Conservation (phyloP, 306 rosid genomes). For the Lathyrus oleraceus region DNA sequence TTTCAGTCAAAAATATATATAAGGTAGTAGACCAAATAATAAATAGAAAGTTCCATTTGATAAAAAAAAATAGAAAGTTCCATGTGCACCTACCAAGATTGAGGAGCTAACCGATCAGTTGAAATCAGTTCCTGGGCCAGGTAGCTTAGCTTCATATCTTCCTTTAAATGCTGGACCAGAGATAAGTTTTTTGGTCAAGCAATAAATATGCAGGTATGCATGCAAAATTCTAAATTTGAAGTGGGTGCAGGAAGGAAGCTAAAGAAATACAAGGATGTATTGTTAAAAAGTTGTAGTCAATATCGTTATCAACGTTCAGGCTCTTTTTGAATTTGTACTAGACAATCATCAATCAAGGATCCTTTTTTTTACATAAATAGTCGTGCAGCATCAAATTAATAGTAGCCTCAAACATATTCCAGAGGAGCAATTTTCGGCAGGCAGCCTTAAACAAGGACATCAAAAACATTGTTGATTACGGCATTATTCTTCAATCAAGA, state of each 20-base stretch:
- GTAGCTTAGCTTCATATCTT: conserved; percentile 96
- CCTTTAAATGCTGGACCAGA: conserved; percentile 88
- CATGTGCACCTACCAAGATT: conserved; percentile 71
- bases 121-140: conserved; percentile 88
- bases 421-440: background rate
- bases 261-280: conserved; percentile 12
- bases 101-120: conserved; percentile 94
- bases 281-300: background rate
- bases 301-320: conserved; percentile 2
- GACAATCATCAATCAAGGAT: conserved; percentile 18
- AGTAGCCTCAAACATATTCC: conserved; percentile 18
- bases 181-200: conserved; percentile 31
- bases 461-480: background rate
- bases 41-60: conserved; percentile 42
- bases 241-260: conserved; percentile 19
- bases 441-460: background rate
- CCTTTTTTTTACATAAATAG: conserved; percentile 18
- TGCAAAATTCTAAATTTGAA: conserved; percentile 18
- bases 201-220: conserved; percentile 20
- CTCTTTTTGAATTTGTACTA: conserved; percentile 2
- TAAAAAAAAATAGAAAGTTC: conserved; percentile 41
- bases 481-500: conserved; percentile 23
- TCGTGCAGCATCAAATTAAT: conserved; percentile 2
- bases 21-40: background rate
- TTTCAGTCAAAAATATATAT: conserved; percentile 3